phyloP scores from a whole-genome alignment of 2,329 filamentous ascomycete species.

The Penicillium frequentans region DNA sequence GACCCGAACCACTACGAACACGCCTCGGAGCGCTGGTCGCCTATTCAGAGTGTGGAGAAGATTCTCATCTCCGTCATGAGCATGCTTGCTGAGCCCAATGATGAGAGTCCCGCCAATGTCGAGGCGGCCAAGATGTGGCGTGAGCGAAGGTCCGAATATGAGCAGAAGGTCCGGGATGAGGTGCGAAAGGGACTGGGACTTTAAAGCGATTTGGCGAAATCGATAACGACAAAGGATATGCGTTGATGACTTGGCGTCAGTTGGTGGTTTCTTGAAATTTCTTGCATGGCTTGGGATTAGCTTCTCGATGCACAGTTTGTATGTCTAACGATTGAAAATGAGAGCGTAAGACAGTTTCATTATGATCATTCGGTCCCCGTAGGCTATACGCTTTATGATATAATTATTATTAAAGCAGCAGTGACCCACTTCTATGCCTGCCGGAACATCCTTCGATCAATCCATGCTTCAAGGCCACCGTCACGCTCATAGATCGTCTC shows the following conservation, averaged over 20 bases:
- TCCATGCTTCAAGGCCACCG: conserved; percentile 45
- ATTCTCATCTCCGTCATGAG: conserved; percentile 97
- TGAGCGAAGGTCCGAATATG: conserved; percentile 79
- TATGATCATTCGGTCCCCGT: not conserved
- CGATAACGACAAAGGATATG: conserved; percentile 5
- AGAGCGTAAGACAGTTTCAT: not conserved
- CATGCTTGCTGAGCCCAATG: conserved; percentile 96
- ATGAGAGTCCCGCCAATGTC: conserved; percentile 93
- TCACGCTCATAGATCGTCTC: conserved; percentile 52
- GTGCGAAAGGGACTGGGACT: conserved; percentile 78
- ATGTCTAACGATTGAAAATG: not conserved
- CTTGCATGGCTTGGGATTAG: conserved; percentile 15
- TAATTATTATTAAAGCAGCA: not conserved
- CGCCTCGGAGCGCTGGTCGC: conserved; percentile 91
- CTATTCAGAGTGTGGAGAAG: conserved; percentile 96
- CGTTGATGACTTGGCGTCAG: conserved; percentile 26
- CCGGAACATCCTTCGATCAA: conserved; percentile 38
- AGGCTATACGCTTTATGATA: not conserved
- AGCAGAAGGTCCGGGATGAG: conserved; percentile 78
- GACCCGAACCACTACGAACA: conserved; percentile 98
- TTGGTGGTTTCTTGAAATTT: conserved; percentile 5
- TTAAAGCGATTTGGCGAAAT: conserved; percentile 38
- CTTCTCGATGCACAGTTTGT: conserved; percentile 11
- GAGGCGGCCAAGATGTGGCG: conserved; percentile 97
- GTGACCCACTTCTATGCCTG: conserved; percentile 4